A percentile compares a stretch with the other conserved stretches of the same genome.
Evolutionary conservation across 108 stramenopile species (phyloP).

Genomic region (Schizochytrium sp.): DNA sequence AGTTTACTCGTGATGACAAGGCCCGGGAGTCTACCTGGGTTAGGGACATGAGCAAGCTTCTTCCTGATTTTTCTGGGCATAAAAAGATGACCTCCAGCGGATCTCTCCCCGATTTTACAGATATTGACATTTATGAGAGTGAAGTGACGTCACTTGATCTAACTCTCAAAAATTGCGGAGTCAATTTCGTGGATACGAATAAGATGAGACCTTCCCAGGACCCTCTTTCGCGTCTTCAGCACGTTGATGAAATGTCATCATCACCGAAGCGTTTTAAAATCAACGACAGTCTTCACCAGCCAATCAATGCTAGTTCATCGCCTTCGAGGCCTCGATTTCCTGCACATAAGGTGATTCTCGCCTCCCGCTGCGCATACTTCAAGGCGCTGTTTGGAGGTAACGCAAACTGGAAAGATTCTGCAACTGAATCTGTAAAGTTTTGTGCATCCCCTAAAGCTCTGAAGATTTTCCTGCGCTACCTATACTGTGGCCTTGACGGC

Average conservation of each 20-base stretch:
- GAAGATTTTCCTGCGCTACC: conserved; percentile 1
- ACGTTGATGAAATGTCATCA: background rate
- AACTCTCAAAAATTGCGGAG: no score
- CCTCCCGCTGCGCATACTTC: conserved; percentile 47
- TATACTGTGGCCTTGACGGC: conserved; percentile 41
- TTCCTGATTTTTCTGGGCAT: background rate
- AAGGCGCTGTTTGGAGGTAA: conserved; percentile 47
- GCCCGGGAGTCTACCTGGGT: conserved; percentile 25
- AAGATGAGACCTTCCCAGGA: background rate
- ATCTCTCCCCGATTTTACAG: background rate
- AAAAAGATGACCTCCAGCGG: background rate
- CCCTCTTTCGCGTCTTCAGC: background rate
- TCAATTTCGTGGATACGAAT: no score
- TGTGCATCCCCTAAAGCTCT: background rate
- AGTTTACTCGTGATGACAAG: background rate
- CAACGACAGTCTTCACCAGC: background rate
- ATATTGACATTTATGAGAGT: background rate
- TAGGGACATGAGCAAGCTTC: conserved; percentile 8
- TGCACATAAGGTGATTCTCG: conserved; percentile 53
- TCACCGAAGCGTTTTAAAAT: conserved; percentile 10
- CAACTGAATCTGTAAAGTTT: background rate
- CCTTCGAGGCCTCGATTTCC: background rate
- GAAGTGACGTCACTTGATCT: no score
- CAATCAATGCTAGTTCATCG: background rate
- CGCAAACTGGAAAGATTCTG: conserved; percentile 1